Evolutionary conservation across 495 filamentous ascomycete genomes (phyloP), one percentile per base, ranked within the genome.

Genomic region (Aspergillus nanangensis): DNA sequence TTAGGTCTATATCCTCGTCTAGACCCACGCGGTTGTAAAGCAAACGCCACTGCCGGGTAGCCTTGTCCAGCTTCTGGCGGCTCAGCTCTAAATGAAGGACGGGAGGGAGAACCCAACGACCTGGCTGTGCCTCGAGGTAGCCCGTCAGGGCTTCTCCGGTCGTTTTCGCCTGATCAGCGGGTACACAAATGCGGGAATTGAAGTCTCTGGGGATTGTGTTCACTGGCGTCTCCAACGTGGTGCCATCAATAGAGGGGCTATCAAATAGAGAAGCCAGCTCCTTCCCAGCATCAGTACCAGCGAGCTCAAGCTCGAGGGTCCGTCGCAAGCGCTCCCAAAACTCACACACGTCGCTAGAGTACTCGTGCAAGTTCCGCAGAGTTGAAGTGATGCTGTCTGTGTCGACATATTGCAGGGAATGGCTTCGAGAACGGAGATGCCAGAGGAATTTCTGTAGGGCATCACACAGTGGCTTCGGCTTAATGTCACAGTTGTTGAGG

Each of bases 81-180:
- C 75, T 67, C 25, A 86, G 65, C 49, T 86, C 82, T 15, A 86
- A 52, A 17, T 77, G 69, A 19, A 86, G 64, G 8, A 84, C 50
- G 2, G 72, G 57, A 4, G 73, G 77, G 13, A 73, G 57, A 2
- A 63, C 60, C 69, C 69, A 71, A 7, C 50, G 59, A 0, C 70
- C 63, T 25, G 69, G 48, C 49, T 68, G 65, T 2, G 56, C 57
- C 41, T 49, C 37, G 13, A 72, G 42, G 33, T 70, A 70, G 20
- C 40, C 44, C 5, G 42, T 51, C 27, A 74, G 48, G 11, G 62
- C 66, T 8, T 62, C 62, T 4, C 50, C 47, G 3, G 60, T 66
- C 1, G 63, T 67, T 31, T 61, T 59, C 3, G 50, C 58, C 31
- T 70, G 53, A 34, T 70, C 66, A 19, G 64, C 59, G 23, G 62